Percentiles rank a stretch among this genome's conserved stretches.
Evolutionary conservation across 805 yeast genomes (phyloP).

Genomic region (Metschnikowia cerradonensis): DNA sequence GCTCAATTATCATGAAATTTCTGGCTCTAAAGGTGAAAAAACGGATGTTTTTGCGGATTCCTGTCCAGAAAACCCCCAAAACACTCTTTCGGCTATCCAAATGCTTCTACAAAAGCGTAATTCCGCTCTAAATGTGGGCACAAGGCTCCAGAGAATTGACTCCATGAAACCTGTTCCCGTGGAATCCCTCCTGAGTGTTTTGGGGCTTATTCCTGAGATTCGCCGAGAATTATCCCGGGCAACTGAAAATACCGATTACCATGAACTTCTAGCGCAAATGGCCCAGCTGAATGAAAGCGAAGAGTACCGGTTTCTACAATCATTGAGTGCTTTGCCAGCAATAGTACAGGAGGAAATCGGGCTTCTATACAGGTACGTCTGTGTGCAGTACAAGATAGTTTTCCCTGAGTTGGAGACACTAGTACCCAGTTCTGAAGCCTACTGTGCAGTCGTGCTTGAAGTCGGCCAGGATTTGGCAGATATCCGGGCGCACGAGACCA

Average conservation of each 20-base stretch:
- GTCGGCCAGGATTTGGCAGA: constrained; percentile 46
- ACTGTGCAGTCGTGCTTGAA: constrained; percentile 47
- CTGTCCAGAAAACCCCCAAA: too few species aligned
- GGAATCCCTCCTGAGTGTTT: constrained; percentile 20
- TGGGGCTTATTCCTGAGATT: constrained; percentile 22
- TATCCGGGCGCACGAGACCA: constrained; percentile 27
- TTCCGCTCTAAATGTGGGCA: constrained; percentile 4
- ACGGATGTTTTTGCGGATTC: too few species aligned
- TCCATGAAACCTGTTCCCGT: constrained; percentile 20
- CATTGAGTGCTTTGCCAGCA: constrained; percentile 51
- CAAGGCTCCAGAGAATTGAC: constrained; percentile 19
- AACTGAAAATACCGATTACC: constrained; percentile 26
- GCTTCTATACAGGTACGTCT: constrained; percentile 46
- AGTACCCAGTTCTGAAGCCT: constrained; percentile 58
- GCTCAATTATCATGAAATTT: too few species aligned
- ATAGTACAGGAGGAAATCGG: constrained; percentile 54
- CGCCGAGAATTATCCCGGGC: constrained; percentile 19
- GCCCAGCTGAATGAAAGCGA: constrained; percentile 29
- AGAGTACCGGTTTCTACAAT: constrained; percentile 47
- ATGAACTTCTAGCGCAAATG: constrained; percentile 28
- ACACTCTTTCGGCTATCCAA: too few species aligned
- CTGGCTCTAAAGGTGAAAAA: too few species aligned
- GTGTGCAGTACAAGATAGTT: constrained; percentile 50
- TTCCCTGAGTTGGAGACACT: constrained; percentile 71
- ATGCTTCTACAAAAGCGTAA: background rate